Evolutionary conservation across 352 stramenopile genomes (phyloP).

Genomic region (Thraustotheca clavata): DNA sequence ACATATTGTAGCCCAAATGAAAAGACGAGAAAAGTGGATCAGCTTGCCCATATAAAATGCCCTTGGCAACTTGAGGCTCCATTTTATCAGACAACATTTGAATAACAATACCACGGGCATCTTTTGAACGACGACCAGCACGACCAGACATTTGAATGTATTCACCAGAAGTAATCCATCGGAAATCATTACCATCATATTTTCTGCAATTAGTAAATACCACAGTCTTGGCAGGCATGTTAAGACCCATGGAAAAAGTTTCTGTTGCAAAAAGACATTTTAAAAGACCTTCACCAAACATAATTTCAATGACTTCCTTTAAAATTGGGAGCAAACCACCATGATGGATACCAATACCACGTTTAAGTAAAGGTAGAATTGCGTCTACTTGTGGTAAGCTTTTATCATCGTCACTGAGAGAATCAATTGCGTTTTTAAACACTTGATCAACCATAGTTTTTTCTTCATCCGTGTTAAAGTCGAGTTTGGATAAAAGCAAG

Average conservation of each 20-base stretch:
- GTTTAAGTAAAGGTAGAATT: conserved; percentile 93
- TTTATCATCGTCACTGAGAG: conserved; percentile 91
- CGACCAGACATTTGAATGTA: conserved; percentile 97
- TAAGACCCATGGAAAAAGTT: conserved; percentile 99
- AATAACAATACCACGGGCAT: conserved; percentile 96
- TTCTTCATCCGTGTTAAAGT: conserved; percentile 98
- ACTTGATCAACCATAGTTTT: conserved; percentile 95
- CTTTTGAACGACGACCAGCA: conserved; percentile 94
- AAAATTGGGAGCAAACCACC: conserved; percentile 96
- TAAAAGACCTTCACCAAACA: conserved; percentile 95
- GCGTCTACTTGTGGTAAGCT: conserved; percentile 96
- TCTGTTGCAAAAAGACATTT: conserved; percentile 99
- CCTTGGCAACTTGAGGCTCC: conserved; percentile 89
- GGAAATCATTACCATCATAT: conserved; percentile 93
- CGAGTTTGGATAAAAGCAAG: conserved; percentile 88
- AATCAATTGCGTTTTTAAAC: conserved; percentile 98
- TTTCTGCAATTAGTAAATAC: conserved; percentile 98
- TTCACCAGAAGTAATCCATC: conserved; percentile 81
- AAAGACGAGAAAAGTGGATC: conserved; percentile 96
- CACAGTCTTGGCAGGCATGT: conserved; percentile 97
- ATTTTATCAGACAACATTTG: conserved; percentile 99
- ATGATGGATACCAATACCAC: conserved; percentile 96
- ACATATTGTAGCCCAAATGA: conserved; percentile 98
- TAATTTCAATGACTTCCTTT: conserved; percentile 99
- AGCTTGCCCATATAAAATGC: conserved; percentile 93